phyloP scores from a whole-genome alignment of 768 basidiomycete species.

The Hygrophoropsis aurantiaca region DNA sequence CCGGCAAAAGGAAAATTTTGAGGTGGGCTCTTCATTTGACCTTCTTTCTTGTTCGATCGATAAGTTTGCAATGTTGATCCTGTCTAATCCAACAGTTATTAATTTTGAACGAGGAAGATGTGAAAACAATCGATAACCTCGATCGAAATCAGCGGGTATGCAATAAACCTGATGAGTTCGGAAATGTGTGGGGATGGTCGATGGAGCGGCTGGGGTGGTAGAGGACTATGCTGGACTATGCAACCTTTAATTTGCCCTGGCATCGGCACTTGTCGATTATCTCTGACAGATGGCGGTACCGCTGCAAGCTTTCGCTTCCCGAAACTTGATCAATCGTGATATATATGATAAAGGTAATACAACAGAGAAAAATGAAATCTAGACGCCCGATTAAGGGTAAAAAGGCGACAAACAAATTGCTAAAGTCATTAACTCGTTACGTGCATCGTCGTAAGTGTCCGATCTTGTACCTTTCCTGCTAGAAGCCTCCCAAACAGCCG shows the following conservation, averaged over 20 bases:
- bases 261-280: no score
- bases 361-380: conserved; percentile 7
- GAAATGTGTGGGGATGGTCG: conserved; percentile 40
- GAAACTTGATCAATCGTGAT: no score
- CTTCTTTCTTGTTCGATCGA: not conserved
- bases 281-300: no score
- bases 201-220: conserved; percentile 40
- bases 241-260: no score
- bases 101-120: conserved; percentile 35
- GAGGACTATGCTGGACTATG: not conserved
- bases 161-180: conserved; percentile 36
- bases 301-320: no score
- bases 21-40: conserved; percentile 30
- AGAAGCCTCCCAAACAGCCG: conserved; percentile 18
- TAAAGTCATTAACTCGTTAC: conserved; percentile 1
- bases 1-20: conserved; percentile 24
- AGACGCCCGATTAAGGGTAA: conserved; percentile 5
- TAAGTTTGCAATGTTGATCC: conserved; percentile 15
- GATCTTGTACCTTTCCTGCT: not conserved
- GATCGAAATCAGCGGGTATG: conserved; percentile 40
- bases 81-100: conserved; percentile 29
- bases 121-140: conserved; percentile 38
- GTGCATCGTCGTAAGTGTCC: not conserved
- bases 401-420: not conserved
- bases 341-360: conserved; percentile 1